These are phyloP conservation scores for Prunus kanzakura DNA, from an alignment of 306 rosid genomes.

Conservation along the genomic window DNA sequence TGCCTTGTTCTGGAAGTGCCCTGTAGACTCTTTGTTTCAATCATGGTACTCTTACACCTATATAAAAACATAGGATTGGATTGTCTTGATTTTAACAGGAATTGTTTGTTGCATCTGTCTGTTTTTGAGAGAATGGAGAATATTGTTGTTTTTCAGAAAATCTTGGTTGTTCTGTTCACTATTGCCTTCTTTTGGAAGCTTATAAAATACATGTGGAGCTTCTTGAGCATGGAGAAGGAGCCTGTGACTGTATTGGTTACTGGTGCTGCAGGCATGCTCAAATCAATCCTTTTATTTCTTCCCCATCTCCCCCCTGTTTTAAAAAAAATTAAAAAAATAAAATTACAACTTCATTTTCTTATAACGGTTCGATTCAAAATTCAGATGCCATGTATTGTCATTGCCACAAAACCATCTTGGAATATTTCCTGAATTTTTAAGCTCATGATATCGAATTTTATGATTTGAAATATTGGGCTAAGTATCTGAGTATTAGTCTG, in stretches of 20 bases:
- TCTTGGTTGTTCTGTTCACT: conserved; percentile 42
- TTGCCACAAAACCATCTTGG: background rate
- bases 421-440: background rate
- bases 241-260: conserved; percentile 71
- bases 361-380: background rate
- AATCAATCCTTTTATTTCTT: background rate
- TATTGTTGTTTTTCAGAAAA: conserved; percentile 37
- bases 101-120: conserved; percentile 27
- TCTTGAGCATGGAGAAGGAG: conserved; percentile 56
- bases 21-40: conserved; percentile 27
- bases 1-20: conserved; percentile 32
- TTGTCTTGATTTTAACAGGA: conserved; percentile 13
- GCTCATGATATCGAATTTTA: background rate
- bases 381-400: background rate
- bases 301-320: background rate
- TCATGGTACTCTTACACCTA: background rate
- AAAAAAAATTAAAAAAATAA: too few relatives aligned
- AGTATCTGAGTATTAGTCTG: background rate
- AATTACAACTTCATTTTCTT: background rate
- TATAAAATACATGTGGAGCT: conserved; percentile 58
- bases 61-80: conserved; percentile 12
- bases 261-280: conserved; percentile 78
- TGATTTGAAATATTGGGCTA: background rate
- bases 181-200: conserved; percentile 65
- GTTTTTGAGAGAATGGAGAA: conserved; percentile 32